These are phyloP conservation scores for Cajanus cajan DNA, from an alignment of 306 rosid species.

Conservation along the genomic window DNA sequence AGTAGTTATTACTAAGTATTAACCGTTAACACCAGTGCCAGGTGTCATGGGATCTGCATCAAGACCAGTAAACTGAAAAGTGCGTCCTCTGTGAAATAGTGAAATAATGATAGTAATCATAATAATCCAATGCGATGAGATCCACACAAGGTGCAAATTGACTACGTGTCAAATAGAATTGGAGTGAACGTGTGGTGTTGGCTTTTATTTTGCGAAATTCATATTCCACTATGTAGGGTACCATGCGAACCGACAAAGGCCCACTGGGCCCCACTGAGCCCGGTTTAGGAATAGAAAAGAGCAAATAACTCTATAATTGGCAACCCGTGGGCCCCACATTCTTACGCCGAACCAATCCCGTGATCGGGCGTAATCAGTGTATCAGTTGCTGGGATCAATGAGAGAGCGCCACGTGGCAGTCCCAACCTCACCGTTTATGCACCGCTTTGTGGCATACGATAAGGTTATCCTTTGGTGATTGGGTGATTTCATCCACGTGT, in stretches of 20 bases:
- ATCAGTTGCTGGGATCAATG: neutral
- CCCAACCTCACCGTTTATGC: neutral
- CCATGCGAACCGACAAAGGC: slow-evolving; percentile 29
- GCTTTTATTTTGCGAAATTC: neutral
- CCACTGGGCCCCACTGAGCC: slow-evolving; percentile 19
- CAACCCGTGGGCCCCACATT: slow-evolving; percentile 18
- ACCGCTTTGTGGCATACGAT: slow-evolving; percentile 37
- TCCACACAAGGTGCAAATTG: slow-evolving; percentile 35
- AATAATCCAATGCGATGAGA: neutral
- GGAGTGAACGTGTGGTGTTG: slow-evolving; percentile 32
- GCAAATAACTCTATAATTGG: neutral
- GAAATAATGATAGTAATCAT: no score
- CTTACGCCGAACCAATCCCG: neutral
- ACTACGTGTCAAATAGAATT: slow-evolving; percentile 35
- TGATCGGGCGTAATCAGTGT: neutral
- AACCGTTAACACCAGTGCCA: slow-evolving; percentile 13
- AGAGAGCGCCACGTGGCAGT: neutral
- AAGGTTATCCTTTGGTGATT: slow-evolving; percentile 56
- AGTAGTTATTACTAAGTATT: neutral
- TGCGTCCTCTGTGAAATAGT: neutral
- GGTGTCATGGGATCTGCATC: slow-evolving; percentile 25
- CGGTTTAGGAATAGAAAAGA: neutral
- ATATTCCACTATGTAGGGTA: slow-evolving; percentile 16
- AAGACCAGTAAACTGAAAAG: neutral
- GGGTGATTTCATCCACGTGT: slow-evolving; percentile 41